These are phyloP conservation scores for Pseudogymnoascus sp. DNA, from an alignment of 2,329 filamentous ascomycete species.

Conservation along the genomic window DNA sequence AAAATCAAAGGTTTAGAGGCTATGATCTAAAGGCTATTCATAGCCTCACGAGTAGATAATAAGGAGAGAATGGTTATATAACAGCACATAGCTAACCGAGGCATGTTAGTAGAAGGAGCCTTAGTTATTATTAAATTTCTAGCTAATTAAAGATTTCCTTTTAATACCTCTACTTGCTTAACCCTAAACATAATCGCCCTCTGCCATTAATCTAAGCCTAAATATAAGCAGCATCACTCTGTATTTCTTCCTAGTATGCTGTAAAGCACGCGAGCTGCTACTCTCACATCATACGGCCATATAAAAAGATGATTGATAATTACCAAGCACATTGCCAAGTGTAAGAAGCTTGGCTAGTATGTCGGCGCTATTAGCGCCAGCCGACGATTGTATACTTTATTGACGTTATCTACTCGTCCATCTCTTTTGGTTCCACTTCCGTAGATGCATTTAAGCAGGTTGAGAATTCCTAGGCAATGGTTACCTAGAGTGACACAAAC, in stretches of 20 bases:
- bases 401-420: neutral
- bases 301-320: neutral
- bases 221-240: neutral
- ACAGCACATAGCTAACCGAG: neutral
- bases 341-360: neutral
- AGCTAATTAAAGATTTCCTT: neutral
- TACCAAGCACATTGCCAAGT: neutral
- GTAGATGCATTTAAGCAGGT: neutral
- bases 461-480: neutral
- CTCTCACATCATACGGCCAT: neutral
- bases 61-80: neutral
- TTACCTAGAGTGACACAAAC: neutral
- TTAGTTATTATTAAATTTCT: neutral
- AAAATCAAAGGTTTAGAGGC: conserved; percentile 16
- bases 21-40: conserved; percentile 13
- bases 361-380: no score
- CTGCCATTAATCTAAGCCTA: neutral
- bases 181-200: neutral
- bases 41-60: neutral
- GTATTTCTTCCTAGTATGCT: neutral
- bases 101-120: neutral
- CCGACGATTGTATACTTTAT: no score
- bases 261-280: neutral
- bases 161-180: neutral
- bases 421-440: neutral